Evolutionary conservation across 2,329 filamentous ascomycete species (phyloP), one percentile per base, ranked within the genome.

Genomic region (Sarocladiaceae sp.): DNA sequence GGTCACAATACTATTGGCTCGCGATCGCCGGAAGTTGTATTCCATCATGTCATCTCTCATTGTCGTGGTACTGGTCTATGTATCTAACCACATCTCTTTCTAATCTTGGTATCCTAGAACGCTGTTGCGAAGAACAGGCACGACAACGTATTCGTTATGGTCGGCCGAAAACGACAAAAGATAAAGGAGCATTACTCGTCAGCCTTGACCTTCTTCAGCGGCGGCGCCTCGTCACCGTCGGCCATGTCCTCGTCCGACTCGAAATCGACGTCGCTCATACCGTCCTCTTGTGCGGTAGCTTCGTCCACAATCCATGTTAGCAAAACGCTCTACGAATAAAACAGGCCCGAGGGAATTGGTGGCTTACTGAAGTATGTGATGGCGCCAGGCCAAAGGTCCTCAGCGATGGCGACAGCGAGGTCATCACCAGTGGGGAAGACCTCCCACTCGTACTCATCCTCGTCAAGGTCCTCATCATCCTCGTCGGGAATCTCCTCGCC

Each of bases 341-440:
- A 29, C 9, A 29, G 26, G 7, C 26, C 13, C 7, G 26, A 29
- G 26, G 20, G 37, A 29, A 15, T 5, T 26, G 24, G 34, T 12
- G 45, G 78, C 86, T 68, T 71, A 93, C 88, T 85, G 69, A 93
- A 97, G 69, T 93, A 94, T 64, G 86, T 88, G 63, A 95, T 83
- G 47, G 90, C 91, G 50, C 82, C 80, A 39, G 88, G 86, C 83
- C 85, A 96, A 43, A 97, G 69, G 54, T 97, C 91, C 60, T 97
- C 90, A 7, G 85, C 80, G 53, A 97, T 73, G 48, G 81, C 74
- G 50, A 88, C 75, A 31, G 89, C 90, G 39, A 97, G 65, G 49
- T 90, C 85, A 53, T 94, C 88, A 18, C 87, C 91, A 33, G 81
- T 80, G n/a, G 86, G 84, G 72, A 93, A 95, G 54, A 95, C 83